Percentiles rank a stretch among this genome's conserved stretches.
Conservation (phyloP, 2,329 filamentous ascomycete genomes). For the Alternaria viburni region DNA sequence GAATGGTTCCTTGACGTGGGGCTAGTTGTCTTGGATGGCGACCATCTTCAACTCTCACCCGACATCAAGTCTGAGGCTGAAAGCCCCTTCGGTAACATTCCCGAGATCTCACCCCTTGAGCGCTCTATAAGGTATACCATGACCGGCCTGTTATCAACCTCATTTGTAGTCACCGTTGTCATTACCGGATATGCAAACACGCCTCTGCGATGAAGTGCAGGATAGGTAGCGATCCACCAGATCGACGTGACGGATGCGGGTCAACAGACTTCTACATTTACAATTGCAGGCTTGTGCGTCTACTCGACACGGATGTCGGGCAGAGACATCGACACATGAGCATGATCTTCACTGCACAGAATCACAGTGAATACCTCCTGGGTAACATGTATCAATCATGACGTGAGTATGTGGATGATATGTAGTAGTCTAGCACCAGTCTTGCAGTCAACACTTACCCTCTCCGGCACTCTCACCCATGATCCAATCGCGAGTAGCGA, state of each 20-base stretch:
- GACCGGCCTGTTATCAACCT: background rate
- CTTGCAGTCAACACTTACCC: background rate
- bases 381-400: background rate
- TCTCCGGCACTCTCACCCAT: background rate
- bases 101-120: background rate
- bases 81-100: background rate
- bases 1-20: background rate
- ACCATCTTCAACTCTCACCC: background rate
- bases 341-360: background rate
- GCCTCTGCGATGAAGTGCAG: too few species aligned
- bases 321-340: background rate
- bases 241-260: background rate
- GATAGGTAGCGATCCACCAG: background rate
- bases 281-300: fast-evolving
- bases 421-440: background rate
- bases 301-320: background rate
- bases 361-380: background rate
- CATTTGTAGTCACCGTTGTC: background rate
- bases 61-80: background rate
- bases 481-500: background rate
- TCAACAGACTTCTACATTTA: background rate
- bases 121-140: background rate
- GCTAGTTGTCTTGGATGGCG: background rate
- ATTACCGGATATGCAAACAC: too few species aligned
- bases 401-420: background rate